phyloP scores from a whole-genome alignment of 495 filamentous ascomycete genomes.

The Penicillium silybi region DNA sequence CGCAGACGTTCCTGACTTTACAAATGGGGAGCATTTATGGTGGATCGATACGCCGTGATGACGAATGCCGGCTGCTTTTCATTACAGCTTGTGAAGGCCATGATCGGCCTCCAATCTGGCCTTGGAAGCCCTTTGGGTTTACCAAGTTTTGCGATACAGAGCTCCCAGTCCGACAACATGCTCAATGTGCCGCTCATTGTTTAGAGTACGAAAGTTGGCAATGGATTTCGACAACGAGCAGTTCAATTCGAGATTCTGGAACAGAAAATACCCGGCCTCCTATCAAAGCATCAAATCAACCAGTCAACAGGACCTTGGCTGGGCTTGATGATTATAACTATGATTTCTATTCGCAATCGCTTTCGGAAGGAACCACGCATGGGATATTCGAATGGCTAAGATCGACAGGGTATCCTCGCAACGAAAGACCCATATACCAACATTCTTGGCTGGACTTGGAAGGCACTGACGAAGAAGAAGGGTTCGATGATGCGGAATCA shows the following conservation, averaged over 20 bases:
- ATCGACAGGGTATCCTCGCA: slow-evolving; percentile 8
- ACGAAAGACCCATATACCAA: slow-evolving; percentile 24
- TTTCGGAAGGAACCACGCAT: slow-evolving; percentile 4
- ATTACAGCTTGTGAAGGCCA: slow-evolving; percentile 20
- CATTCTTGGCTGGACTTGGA: slow-evolving; percentile 30
- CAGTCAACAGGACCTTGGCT: not conserved
- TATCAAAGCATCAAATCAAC: slow-evolving; percentile 9
- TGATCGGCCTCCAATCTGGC: slow-evolving; percentile 15
- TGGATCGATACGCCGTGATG: slow-evolving; percentile 18
- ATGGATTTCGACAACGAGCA: slow-evolving; percentile 17
- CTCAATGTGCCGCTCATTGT: slow-evolving; percentile 20
- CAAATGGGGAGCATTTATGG: slow-evolving; percentile 3
- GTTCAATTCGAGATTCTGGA: slow-evolving; percentile 9
- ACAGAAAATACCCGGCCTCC: slow-evolving; percentile 6
- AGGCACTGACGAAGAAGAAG: slow-evolving; percentile 19
- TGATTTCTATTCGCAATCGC: slow-evolving; percentile 1
- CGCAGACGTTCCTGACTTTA: slow-evolving; percentile 22
- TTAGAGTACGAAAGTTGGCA: slow-evolving; percentile 25
- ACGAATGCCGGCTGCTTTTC: slow-evolving; percentile 28
- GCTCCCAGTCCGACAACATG: slow-evolving; percentile 22
- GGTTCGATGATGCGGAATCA: slow-evolving; percentile 3
- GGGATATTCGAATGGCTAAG: slow-evolving; percentile 20
- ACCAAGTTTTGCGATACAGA: slow-evolving; percentile 23
- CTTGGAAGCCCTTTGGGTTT: slow-evolving; percentile 27
- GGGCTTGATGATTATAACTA: slow-evolving; percentile 3